Percentiles rank a stretch among this genome's conserved stretches.
phyloP scores from a whole-genome alignment of 2,329 filamentous ascomycete species.

The Teratosphaeria pseudoeucalypti region DNA sequence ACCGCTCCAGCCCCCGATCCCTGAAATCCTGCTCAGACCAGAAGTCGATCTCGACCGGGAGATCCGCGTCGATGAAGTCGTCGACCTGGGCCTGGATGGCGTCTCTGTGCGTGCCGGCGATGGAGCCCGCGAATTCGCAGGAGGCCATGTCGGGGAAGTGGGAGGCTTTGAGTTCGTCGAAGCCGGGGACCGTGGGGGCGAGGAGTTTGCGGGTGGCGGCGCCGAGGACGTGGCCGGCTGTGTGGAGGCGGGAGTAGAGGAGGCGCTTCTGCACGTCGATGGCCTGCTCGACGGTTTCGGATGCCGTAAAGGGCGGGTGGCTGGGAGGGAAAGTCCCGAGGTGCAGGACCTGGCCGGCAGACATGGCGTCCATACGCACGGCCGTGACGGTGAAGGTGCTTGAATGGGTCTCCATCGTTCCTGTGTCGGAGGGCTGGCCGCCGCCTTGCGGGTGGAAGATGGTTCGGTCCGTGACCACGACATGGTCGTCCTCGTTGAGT shows the following conservation, averaged over 20 bases:
- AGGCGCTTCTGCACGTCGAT: constrained; percentile 52
- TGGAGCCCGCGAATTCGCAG: constrained; percentile 58
- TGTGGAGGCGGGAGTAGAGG: constrained; percentile 60
- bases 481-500: not conserved
- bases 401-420: constrained; percentile 23
- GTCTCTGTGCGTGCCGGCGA: constrained; percentile 53
- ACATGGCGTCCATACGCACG: constrained; percentile 45
- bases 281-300: constrained; percentile 41
- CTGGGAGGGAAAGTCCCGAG: constrained; percentile 45
- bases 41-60: constrained; percentile 55
- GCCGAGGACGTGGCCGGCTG: constrained; percentile 63
- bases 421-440: constrained; percentile 60
- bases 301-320: constrained; percentile 4
- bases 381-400: constrained; percentile 42
- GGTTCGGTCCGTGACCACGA: constrained; percentile 30
- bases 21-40: constrained; percentile 56
- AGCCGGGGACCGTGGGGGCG: constrained; percentile 37
- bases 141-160: constrained; percentile 59
- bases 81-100: constrained; percentile 53
- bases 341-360: constrained; percentile 52
- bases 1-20: constrained; percentile 42
- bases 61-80: constrained; percentile 44
- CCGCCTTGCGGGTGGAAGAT: constrained; percentile 69
- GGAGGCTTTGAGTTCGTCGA: constrained; percentile 60
- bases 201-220: constrained; percentile 53